These are phyloP conservation scores for Tylopilus balloui DNA, from an alignment of 768 basidiomycete species.

Conservation along the genomic window DNA sequence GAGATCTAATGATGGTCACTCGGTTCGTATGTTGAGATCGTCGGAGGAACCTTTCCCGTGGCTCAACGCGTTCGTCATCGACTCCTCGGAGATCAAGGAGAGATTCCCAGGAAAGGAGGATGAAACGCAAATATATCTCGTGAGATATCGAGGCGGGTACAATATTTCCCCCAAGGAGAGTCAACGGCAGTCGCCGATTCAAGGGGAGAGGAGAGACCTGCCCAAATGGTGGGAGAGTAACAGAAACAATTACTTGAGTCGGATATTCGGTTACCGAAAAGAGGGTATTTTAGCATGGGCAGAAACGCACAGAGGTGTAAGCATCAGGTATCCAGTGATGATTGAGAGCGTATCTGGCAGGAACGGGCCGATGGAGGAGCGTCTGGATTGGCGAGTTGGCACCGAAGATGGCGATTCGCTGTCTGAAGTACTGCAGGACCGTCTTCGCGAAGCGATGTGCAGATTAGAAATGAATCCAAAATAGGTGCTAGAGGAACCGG, in stretches of 20 bases:
- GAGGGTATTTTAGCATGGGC: conserved; percentile 3
- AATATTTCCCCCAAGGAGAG: conserved; percentile 14
- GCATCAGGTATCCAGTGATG: neutral
- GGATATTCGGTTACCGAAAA: conserved; percentile 1
- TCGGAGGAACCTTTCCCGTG: conserved; percentile 7
- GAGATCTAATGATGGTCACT: conserved; percentile 7
- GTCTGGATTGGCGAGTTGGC: conserved; percentile 11
- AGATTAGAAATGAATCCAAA: conserved; percentile 16
- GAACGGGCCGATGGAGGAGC: neutral
- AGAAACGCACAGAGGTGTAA: neutral
- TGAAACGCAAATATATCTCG: conserved; percentile 16
- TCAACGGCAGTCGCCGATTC: conserved; percentile 15
- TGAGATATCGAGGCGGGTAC: conserved; percentile 21
- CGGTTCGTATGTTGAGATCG: conserved; percentile 10
- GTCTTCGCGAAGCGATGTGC: conserved; percentile 26
- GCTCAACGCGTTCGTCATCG: conserved; percentile 6
- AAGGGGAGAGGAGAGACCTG: conserved; percentile 8
- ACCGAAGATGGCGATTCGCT: conserved; percentile 11
- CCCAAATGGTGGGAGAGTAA: conserved; percentile 1
- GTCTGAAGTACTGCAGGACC: conserved; percentile 3
- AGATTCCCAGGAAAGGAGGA: conserved; percentile 12
- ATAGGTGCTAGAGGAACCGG: conserved; percentile 17
- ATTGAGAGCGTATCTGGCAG: neutral
- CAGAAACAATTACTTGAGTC: conserved; percentile 7
- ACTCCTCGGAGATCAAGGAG: conserved; percentile 28